Conservation (phyloP, 768 basidiomycete genomes). For the Porpolomopsis calyptriformis region DNA sequence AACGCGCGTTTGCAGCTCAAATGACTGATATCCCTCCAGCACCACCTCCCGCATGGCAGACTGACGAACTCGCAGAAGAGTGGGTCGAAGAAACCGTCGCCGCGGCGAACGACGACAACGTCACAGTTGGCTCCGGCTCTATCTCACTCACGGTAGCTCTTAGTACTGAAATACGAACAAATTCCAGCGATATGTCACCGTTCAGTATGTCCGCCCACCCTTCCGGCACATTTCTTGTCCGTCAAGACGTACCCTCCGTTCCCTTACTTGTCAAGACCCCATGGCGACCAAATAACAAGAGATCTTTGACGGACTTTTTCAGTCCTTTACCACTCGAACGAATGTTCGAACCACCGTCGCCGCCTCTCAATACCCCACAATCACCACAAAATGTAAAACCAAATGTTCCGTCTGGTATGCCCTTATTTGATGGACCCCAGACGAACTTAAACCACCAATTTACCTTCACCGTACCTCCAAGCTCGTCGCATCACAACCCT, state of each 20-base stretch:
- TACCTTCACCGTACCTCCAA: constrained; percentile 59
- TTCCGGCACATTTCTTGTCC: constrained; percentile 66
- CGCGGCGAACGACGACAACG: constrained; percentile 26
- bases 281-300: constrained; percentile 42
- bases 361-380: constrained; percentile 29
- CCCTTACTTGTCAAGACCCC: constrained; percentile 60
- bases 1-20: background rate
- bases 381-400: constrained; percentile 9
- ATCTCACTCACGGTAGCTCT: constrained; percentile 51
- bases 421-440: constrained; percentile 35
- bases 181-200: constrained; percentile 25
- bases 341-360: constrained; percentile 92
- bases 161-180: constrained; percentile 42
- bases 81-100: constrained; percentile 63
- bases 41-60: constrained; percentile 64
- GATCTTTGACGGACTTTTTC: constrained; percentile 73
- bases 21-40: constrained; percentile 8
- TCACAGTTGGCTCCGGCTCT: constrained; percentile 41
- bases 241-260: constrained; percentile 49
- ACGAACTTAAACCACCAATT: constrained; percentile 50
- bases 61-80: constrained; percentile 84
- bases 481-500: constrained; percentile 14
- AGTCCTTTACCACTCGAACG: constrained; percentile 76
- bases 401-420: constrained; percentile 26
- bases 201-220: constrained; percentile 15